Evolutionary conservation across 1,284 basidiomycete genomes (phyloP).

Genomic region (Cutaneotrichosporon sp.): DNA sequence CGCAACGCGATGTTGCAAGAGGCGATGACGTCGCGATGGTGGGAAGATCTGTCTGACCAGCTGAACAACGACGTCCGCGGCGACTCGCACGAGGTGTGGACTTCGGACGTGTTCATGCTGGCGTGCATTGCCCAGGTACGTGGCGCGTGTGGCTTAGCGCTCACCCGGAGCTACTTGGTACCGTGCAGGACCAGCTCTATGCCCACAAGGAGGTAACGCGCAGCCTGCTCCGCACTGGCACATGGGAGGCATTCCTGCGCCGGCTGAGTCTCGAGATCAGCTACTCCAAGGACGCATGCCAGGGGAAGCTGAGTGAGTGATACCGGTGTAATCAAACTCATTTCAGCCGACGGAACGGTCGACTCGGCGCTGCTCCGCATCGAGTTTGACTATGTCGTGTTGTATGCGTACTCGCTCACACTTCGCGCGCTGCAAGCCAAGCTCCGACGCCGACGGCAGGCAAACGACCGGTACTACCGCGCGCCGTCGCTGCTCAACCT

Average conservation of each 20-base stretch:
- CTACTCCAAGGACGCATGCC: constrained; percentile 6
- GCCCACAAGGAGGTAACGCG: constrained; percentile 13
- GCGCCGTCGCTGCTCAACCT: constrained; percentile 14
- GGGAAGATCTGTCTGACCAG: constrained; percentile 9
- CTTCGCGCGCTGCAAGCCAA: constrained; percentile 13
- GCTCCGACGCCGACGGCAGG: constrained; percentile 6
- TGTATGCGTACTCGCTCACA: constrained; percentile 14
- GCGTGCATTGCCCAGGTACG: neutral
- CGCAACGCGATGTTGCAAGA: constrained; percentile 14
- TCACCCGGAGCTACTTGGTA: constrained; percentile 8
- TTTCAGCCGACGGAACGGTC: constrained; percentile 2
- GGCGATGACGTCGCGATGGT: constrained; percentile 17
- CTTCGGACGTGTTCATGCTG: constrained; percentile 9
- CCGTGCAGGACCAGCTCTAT: constrained; percentile 13
- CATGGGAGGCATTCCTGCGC: constrained; percentile 13
- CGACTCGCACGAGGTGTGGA: constrained; percentile 1
- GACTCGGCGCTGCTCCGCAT: constrained; percentile 11
- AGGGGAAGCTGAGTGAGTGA: constrained; percentile 7
- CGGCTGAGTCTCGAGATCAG: constrained; percentile 10
- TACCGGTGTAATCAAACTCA: neutral
- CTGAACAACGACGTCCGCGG: neutral
- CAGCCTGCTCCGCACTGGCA: constrained; percentile 8
- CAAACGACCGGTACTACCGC: constrained; percentile 11
- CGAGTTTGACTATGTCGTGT: constrained; percentile 15
- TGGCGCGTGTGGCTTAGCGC: too few species aligned